These are phyloP conservation scores for Starmerella kuoi DNA, from an alignment of 805 yeast genomes.

Conservation along the genomic window DNA sequence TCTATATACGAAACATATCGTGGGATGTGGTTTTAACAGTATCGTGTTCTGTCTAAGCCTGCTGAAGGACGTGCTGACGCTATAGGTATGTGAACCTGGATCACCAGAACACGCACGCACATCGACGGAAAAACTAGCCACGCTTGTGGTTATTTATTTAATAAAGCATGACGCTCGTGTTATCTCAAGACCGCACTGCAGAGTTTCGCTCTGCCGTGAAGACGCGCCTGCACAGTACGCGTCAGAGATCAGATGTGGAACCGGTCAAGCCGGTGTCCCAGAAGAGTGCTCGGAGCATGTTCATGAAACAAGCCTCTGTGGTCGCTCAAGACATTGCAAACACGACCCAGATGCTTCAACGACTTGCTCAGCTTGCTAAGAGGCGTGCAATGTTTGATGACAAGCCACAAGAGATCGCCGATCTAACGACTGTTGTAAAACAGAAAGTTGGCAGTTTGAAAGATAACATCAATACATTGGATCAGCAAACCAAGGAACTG, in stretches of 20 bases:
- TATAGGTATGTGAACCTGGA: too few species aligned
- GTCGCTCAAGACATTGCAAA: slow-evolving; percentile 84
- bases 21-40: too few species aligned
- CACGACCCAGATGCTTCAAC: slow-evolving; percentile 67
- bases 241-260: slow-evolving; percentile 11
- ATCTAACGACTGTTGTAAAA: slow-evolving; percentile 66
- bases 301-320: slow-evolving; percentile 56
- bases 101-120: too few species aligned
- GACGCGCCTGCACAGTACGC: slow-evolving; percentile 51
- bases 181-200: slow-evolving; percentile 64
- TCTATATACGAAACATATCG: too few species aligned
- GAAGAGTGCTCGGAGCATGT: slow-evolving; percentile 34
- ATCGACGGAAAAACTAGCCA: too few species aligned
- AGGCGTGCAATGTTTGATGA: slow-evolving; percentile 87
- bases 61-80: too few species aligned
- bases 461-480: slow-evolving; percentile 51
- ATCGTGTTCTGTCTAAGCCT: too few species aligned
- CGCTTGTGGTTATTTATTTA: too few species aligned
- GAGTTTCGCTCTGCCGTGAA: slow-evolving; percentile 89
- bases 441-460: slow-evolving; percentile 81
- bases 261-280: slow-evolving; percentile 9
- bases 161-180: slow-evolving; percentile 11
- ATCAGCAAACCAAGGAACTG: slow-evolving; percentile 36
- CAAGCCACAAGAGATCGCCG: slow-evolving; percentile 85
- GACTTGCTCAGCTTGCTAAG: slow-evolving; percentile 75